Evolutionary conservation across 140 eudicot species (phyloP).

Genomic region (Bidens hawaiensis): DNA sequence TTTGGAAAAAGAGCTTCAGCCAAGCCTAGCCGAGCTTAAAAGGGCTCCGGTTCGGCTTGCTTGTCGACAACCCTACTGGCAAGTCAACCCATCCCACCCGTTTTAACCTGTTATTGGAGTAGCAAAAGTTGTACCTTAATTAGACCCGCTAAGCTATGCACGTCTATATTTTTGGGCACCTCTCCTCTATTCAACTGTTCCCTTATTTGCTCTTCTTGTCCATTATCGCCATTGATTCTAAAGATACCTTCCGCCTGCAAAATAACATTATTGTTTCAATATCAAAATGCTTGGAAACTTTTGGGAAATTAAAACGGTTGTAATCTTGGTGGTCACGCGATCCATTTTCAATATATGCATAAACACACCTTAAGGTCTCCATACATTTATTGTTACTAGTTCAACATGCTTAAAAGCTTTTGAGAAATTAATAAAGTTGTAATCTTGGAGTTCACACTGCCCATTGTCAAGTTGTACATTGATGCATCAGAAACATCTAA

Average conservation of each 20-base stretch:
- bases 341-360: background rate
- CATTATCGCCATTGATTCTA: conserved; percentile 89
- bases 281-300: background rate
- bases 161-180: conserved; percentile 78
- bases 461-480: conserved; percentile 8
- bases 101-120: background rate
- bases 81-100: background rate
- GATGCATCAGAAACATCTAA: conserved; percentile 1
- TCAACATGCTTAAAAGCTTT: background rate
- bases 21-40: too few species aligned
- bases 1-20: too few species aligned
- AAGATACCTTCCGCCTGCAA: conserved; percentile 90
- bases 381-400: conserved; percentile 5
- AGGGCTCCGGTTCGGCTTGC: too few species aligned
- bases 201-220: conserved; percentile 85
- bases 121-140: conserved; percentile 59
- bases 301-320: background rate
- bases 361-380: conserved; percentile 69
- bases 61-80: too few species aligned
- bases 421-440: background rate
- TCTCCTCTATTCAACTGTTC: conserved; percentile 80
- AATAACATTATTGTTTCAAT: conserved; percentile 6
- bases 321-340: conserved; percentile 3
- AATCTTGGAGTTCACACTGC: conserved; percentile 4
- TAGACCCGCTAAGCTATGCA: conserved; percentile 95